phyloP scores from a whole-genome alignment of 2,329 filamentous ascomycete species.

The Calonectria pseudoreteaudii region DNA sequence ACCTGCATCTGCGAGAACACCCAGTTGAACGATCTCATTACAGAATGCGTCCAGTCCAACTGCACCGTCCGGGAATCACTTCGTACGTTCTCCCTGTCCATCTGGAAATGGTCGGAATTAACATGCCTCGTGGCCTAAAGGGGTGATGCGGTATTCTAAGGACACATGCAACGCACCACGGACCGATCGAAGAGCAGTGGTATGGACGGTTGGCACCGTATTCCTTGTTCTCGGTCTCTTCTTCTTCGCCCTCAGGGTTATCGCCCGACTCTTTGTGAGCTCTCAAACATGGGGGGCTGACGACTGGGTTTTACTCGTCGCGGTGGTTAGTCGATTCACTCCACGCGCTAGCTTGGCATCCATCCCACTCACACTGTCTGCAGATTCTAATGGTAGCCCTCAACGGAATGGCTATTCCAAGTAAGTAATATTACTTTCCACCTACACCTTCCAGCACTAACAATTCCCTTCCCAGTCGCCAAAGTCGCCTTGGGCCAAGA shows the following conservation, averaged over 20 bases:
- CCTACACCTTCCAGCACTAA: neutral
- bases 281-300: conserved; percentile 19
- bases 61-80: conserved; percentile 39
- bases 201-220: conserved; percentile 12
- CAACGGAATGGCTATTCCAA: conserved; percentile 14
- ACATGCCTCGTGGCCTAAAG: neutral
- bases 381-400: conserved; percentile 14
- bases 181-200: conserved; percentile 9
- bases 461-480: neutral
- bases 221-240: conserved; percentile 22
- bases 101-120: neutral
- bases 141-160: conserved; percentile 17
- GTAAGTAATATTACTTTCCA: neutral
- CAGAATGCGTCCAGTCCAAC: conserved; percentile 28
- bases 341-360: neutral
- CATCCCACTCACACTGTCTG: neutral
- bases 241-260: conserved; percentile 11
- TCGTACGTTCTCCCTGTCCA: conserved; percentile 29
- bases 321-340: conserved; percentile 6
- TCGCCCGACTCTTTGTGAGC: neutral
- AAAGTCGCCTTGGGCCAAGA: conserved; percentile 16
- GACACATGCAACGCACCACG: conserved; percentile 4
- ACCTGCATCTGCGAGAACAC: conserved; percentile 38
- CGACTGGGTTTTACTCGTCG: conserved; percentile 22
- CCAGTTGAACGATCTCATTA: conserved; percentile 32